These are phyloP conservation scores for Fusarium sp. DNA, from an alignment of 2,329 filamentous ascomycete species.

Conservation along the genomic window DNA sequence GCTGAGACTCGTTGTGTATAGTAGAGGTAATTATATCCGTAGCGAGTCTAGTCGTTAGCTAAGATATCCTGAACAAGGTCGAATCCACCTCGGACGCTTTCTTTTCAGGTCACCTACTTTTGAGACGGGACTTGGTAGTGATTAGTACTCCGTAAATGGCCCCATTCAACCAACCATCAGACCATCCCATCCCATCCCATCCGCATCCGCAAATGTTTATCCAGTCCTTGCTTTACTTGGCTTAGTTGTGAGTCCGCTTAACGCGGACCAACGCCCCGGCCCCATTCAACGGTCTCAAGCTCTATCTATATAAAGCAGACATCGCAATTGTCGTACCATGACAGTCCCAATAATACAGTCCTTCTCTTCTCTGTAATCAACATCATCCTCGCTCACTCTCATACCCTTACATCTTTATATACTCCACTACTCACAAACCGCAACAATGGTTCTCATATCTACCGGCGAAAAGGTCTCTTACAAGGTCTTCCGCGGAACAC, in stretches of 20 bases:
- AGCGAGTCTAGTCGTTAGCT: background rate
- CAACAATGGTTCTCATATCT: background rate
- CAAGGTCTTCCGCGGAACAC: slow-evolving; percentile 37
- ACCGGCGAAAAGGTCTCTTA: slow-evolving; percentile 33
- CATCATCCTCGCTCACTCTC: background rate
- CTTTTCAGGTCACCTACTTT: background rate
- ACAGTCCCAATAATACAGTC: background rate
- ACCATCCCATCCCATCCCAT: background rate
- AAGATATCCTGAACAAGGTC: background rate
- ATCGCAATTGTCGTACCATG: background rate
- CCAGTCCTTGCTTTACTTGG: background rate
- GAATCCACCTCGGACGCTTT: background rate
- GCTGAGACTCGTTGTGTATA: background rate
- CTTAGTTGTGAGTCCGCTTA: background rate
- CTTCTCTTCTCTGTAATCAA: background rate
- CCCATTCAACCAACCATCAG: background rate
- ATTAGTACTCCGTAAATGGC: background rate
- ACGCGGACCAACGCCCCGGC: background rate
- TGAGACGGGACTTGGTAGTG: background rate
- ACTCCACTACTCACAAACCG: background rate
- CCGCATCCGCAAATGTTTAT: background rate
- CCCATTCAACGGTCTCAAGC: background rate
- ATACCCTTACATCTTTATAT: background rate
- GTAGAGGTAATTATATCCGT: background rate
- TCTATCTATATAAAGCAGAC: background rate